phyloP scores from a whole-genome alignment of 306 rosid species.

The Vigna unguiculata region DNA sequence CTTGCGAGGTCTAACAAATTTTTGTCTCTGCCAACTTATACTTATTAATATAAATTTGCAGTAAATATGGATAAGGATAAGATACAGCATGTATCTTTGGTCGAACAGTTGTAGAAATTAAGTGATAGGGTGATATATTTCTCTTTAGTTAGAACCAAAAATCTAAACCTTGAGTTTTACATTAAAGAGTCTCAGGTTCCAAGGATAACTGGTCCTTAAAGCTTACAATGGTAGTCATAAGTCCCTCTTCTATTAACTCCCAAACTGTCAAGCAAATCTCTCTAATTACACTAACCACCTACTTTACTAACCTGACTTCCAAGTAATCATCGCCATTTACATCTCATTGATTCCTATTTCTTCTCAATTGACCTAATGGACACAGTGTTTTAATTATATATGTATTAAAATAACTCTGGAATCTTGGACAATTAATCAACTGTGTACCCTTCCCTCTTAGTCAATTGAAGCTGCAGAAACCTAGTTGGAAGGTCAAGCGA shows the following conservation, averaged over 20 bases:
- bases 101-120: slow-evolving; percentile 14
- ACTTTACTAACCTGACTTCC: not conserved
- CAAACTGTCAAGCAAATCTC: not conserved
- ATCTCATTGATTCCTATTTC: not conserved
- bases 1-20: not conserved
- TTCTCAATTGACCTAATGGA: not conserved
- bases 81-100: slow-evolving; percentile 19
- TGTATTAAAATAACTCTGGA: not conserved
- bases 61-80: slow-evolving; percentile 26
- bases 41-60: slow-evolving; percentile 13
- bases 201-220: not conserved
- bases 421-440: slow-evolving; percentile 22
- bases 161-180: slow-evolving; percentile 17
- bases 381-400: not conserved
- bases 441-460: not conserved
- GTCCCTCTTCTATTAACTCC: too few relatives aligned
- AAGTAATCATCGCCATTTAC: not conserved
- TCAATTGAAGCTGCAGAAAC: not conserved
- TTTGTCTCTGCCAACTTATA: slow-evolving; percentile 30
- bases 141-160: slow-evolving; percentile 7
- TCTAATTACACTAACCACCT: not conserved
- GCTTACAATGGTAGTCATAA: not conserved
- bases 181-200: slow-evolving; percentile 15
- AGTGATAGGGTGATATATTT: slow-evolving; percentile 7
- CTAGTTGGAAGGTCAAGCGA: not conserved